phyloP scores from a whole-genome alignment of 2,329 filamentous ascomycete species.

The Beauveria sp. region DNA sequence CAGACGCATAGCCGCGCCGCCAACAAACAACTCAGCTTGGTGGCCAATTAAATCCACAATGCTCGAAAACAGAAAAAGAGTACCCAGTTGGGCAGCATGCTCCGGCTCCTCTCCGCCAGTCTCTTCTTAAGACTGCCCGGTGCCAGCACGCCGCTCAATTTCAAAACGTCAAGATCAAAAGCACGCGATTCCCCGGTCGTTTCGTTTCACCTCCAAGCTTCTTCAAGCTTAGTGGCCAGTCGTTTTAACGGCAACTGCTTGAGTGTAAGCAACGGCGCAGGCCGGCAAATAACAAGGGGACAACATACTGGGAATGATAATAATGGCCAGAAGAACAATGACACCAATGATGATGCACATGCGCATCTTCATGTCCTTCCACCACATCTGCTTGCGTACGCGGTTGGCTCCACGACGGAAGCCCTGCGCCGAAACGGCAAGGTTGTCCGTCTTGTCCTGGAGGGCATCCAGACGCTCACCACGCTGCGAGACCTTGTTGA shows the following conservation, averaged over 20 bases:
- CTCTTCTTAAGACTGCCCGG: neutral
- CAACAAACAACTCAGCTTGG: slow-evolving; percentile 23
- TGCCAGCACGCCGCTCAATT: slow-evolving; percentile 9
- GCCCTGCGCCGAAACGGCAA: slow-evolving; percentile 85
- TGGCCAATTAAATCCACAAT: slow-evolving; percentile 30
- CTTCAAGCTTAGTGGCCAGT: neutral
- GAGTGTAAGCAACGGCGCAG: neutral
- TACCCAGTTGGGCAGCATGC: slow-evolving; percentile 15
- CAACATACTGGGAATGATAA: slow-evolving; percentile 64
- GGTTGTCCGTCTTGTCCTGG: slow-evolving; percentile 90
- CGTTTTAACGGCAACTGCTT: slow-evolving; percentile 14
- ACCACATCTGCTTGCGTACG: slow-evolving; percentile 98
- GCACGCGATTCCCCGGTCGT: neutral
- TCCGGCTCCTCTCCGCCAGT: slow-evolving; percentile 1
- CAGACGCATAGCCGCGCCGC: slow-evolving; percentile 15
- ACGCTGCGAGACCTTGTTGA: slow-evolving; percentile 92
- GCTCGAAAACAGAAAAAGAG: slow-evolving; percentile 25
- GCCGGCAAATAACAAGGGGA: neutral
- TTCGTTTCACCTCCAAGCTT: neutral
- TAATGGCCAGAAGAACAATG: slow-evolving; percentile 84
- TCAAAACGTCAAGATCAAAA: slow-evolving; percentile 6
- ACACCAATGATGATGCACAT: slow-evolving; percentile 91
- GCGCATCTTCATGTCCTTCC: slow-evolving; percentile 99
- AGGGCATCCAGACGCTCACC: slow-evolving; percentile 81
- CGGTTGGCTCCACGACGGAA: slow-evolving; percentile 95